These are phyloP conservation scores for Cercophora samala DNA, from an alignment of 495 filamentous ascomycete species.

Conservation along the genomic window DNA sequence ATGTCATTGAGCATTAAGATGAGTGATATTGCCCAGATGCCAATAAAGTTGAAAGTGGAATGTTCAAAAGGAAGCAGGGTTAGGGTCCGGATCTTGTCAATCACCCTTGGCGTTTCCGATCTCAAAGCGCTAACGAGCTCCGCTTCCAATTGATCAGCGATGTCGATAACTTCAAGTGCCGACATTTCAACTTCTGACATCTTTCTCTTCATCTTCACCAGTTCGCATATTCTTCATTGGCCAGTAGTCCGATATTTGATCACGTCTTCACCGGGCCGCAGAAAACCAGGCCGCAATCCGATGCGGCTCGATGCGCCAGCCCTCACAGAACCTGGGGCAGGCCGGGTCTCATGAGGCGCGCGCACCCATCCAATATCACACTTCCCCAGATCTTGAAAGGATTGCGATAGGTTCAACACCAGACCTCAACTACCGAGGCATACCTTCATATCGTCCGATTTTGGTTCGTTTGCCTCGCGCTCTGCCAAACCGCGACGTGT, in stretches of 20 bases:
- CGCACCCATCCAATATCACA: not conserved
- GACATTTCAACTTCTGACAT: not conserved
- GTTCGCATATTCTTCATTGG: not conserved
- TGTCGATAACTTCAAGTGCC: not conserved
- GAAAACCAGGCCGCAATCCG: not conserved
- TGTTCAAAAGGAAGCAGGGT: too few species aligned
- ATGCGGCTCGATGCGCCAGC: conserved; percentile 2
- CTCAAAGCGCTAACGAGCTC: not conserved
- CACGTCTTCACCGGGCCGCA: not conserved
- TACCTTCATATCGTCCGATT: not conserved
- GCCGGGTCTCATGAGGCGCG: conserved; percentile 9
- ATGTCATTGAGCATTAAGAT: too few species aligned
- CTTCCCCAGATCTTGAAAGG: not conserved
- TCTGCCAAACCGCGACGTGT: not conserved
- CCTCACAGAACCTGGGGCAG: not conserved
- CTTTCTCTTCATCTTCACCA: not conserved
- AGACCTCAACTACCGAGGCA: not conserved
- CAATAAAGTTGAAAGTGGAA: too few species aligned
- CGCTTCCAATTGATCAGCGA: not conserved
- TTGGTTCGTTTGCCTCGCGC: not conserved
- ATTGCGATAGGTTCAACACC: not conserved
- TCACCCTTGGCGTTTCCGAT: too few species aligned
- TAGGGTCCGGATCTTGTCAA: too few species aligned
- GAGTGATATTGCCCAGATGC: too few species aligned
- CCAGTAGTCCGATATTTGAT: not conserved